These are phyloP conservation scores for Eucalyptus decipiens DNA, from an alignment of 345 rosid genomes.

Conservation along the genomic window DNA sequence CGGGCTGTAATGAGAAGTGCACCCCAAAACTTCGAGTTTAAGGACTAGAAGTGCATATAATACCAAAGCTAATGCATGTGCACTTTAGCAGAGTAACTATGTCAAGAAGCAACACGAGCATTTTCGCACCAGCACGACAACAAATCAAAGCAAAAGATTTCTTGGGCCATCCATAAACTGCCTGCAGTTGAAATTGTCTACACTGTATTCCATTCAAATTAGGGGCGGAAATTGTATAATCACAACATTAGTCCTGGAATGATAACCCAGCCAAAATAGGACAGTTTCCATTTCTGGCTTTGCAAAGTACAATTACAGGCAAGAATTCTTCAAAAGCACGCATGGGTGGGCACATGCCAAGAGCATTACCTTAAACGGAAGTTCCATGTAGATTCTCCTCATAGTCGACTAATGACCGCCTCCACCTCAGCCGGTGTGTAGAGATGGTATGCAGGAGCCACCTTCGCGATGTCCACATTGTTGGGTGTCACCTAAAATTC, in stretches of 20 bases:
- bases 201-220: not conserved
- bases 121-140: not conserved
- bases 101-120: not conserved
- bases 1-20: not conserved
- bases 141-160: not conserved
- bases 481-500: slow-evolving; percentile 73
- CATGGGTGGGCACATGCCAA: not conserved
- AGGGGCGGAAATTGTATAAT: not conserved
- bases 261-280: not conserved
- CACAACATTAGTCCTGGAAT: not conserved
- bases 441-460: slow-evolving; percentile 77
- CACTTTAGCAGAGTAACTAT: not conserved
- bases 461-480: slow-evolving; percentile 90
- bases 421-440: slow-evolving; percentile 93
- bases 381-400: slow-evolving; percentile 1
- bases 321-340: not conserved
- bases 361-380: not conserved
- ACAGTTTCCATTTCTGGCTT: not conserved
- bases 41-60: not conserved
- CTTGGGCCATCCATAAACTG: not conserved
- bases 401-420: slow-evolving; percentile 76
- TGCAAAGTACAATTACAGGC: not conserved
- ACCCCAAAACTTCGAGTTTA: not conserved
- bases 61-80: not conserved
- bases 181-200: not conserved